Base-by-base conservation (phyloP, 176 grass and related monocot genomes). In the Carex littledalei region DNA sequence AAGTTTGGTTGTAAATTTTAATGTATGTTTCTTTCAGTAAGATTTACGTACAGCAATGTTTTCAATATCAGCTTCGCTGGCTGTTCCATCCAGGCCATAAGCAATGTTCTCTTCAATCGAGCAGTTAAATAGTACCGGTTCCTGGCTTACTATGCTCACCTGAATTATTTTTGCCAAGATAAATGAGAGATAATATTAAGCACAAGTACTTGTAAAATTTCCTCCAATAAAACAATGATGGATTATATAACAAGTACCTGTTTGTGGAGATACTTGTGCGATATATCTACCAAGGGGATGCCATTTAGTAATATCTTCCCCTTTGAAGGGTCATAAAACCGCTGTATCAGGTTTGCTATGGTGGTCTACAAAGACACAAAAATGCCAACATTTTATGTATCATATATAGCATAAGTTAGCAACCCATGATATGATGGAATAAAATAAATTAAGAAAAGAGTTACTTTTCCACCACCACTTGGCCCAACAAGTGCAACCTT, bases 101-200 rank as follows among this genome's bases (percentile, higher is more conserved):
- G 93, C 91, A 85, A 99, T 95, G 72, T 99, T 99, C 85, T 99
- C 96, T 91, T 94, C 96, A 16, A 99, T 91, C 18, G 93, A 89
- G 73, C 96, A 99, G 67, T 99, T 99, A 85, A 99, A 99, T 63
- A 99, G 90, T 15, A 90, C 81, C 56, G 96, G 96, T 64, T 99
- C 96, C 87, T 99, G 96, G 37, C 96, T 99, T 77, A 99, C 96
- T 88, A 99, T 99, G 91, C 96, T 99, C 6, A 99, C 90, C 96
- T 99, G 91, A 86, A 86, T 88, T 70, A 32, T 87, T 64, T 86
- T 18, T 32, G 56, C 39, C 26, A 60, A 75, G 22, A 79, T 10
- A 47, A 83, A 67, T 58, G 49, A 86, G 63, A 57, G 41, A 87
- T 26, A 81, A 61, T 82, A 78, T 79, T 12, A 85, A 63, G 18